phyloP scores from a whole-genome alignment of 257 asterid genomes.

The Asclepias syriaca region DNA sequence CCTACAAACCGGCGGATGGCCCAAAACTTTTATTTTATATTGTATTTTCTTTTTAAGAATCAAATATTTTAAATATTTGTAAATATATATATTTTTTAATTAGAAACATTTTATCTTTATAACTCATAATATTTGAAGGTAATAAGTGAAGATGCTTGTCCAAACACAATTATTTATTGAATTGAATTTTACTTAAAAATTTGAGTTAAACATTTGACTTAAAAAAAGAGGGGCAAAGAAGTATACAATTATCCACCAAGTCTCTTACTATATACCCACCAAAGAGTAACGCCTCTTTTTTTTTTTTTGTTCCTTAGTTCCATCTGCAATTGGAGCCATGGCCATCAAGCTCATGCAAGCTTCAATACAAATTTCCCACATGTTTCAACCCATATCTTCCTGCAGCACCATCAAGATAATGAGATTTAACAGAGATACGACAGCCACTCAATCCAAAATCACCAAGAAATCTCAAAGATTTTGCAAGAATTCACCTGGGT shows the following conservation, averaged over 20 bases:
- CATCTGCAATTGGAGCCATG: slow-evolving; percentile 24
- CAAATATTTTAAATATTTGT: no score
- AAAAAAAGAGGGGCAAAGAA: no score
- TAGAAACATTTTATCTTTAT: no score
- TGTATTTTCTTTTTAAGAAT: no score
- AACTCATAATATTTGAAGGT: no score
- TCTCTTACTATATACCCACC: neutral
- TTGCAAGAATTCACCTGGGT: slow-evolving; percentile 24
- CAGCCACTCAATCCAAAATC: slow-evolving; percentile 25
- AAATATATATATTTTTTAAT: no score
- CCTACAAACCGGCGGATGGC: neutral
- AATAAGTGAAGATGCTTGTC: no score
- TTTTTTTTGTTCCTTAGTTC: neutral
- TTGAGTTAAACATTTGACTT: no score
- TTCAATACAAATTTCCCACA: slow-evolving; percentile 40
- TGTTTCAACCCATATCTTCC: slow-evolving; percentile 35
- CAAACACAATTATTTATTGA: no score
- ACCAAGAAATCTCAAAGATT: slow-evolving; percentile 25
- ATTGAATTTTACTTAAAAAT: no score
- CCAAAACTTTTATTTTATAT: neutral
- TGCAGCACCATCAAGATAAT: slow-evolving; percentile 20
- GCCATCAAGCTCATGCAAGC: slow-evolving; percentile 47
- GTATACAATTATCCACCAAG: no score
- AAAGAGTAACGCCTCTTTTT: neutral
- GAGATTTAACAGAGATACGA: slow-evolving; percentile 29